A percentile compares a stretch with the other conserved stretches of the same genome.
Evolutionary conservation across 352 stramenopile genomes (phyloP).

Genomic region (Pythium oligandrum): DNA sequence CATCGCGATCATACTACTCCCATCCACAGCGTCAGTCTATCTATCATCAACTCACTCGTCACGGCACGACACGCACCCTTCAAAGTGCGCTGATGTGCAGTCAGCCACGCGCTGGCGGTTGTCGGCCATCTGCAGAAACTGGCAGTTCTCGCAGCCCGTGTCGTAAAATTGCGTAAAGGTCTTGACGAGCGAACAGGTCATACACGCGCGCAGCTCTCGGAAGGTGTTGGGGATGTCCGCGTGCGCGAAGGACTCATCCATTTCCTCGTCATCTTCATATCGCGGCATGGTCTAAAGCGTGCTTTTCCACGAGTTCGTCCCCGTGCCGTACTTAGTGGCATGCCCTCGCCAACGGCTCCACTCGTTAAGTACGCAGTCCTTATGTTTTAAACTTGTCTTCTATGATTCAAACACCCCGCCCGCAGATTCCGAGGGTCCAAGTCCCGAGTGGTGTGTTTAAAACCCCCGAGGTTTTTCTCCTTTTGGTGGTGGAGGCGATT

Average conservation of each 20-base stretch:
- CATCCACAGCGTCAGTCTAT: too few species aligned
- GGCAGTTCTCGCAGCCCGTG: slow-evolving; percentile 86
- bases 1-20: slow-evolving; percentile 80
- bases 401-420: too few species aligned
- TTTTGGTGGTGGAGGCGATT: slow-evolving; percentile 1
- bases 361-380: too few species aligned
- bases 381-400: too few species aligned
- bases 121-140: slow-evolving; percentile 87
- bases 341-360: too few species aligned
- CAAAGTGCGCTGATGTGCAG: slow-evolving; percentile 86
- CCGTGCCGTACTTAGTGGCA: too few species aligned
- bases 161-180: slow-evolving; percentile 90
- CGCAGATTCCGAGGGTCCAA: too few species aligned
- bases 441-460: too few species aligned
- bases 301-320: too few species aligned
- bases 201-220: slow-evolving; percentile 81
- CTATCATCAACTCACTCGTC: background rate
- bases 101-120: slow-evolving; percentile 85
- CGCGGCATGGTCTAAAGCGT: slow-evolving; percentile 24
- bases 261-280: slow-evolving; percentile 79
- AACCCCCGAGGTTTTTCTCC: too few species aligned
- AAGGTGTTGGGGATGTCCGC: slow-evolving; percentile 87
- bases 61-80: slow-evolving; percentile 42
- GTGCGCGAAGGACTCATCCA: slow-evolving; percentile 75
- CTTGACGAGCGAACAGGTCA: slow-evolving; percentile 88